These are phyloP conservation scores for Saussurea involucrata DNA, from an alignment of 129 eudicot genomes.

Conservation along the genomic window DNA sequence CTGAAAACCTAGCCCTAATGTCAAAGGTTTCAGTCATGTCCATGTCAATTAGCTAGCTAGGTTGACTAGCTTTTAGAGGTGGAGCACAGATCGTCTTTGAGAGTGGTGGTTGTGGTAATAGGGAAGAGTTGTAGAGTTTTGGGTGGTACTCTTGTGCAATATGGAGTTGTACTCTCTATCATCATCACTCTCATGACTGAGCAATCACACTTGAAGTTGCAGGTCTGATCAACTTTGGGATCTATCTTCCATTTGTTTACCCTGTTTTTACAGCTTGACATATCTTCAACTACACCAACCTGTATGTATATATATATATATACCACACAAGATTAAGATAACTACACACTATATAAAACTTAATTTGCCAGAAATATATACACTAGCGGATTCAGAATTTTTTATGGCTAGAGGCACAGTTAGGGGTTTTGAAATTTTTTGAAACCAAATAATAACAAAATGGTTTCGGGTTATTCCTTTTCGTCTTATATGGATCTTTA, in stretches of 20 bases:
- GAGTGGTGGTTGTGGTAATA: constrained; percentile 37
- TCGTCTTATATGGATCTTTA: too few relatives aligned
- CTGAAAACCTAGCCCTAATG: constrained; percentile 25
- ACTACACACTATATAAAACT: not conserved
- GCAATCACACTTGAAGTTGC: constrained; percentile 27
- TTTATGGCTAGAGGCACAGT: too few relatives aligned
- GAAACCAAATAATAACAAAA: too few relatives aligned
- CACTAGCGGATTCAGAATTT: too few relatives aligned
- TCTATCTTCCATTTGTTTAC: constrained; percentile 37
- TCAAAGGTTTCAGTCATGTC: constrained; percentile 34
- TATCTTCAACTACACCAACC: constrained; percentile 27
- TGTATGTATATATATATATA: not conserved
- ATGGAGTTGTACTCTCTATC: constrained; percentile 30
- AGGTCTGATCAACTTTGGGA: constrained; percentile 7
- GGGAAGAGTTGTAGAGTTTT: constrained; percentile 91
- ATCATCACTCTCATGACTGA: constrained; percentile 42
- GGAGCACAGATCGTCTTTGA: constrained; percentile 23
- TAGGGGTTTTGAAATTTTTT: too few relatives aligned
- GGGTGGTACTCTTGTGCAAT: constrained; percentile 49
- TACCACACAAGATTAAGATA: not conserved
- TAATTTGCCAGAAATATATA: too few relatives aligned
- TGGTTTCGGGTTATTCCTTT: too few relatives aligned
- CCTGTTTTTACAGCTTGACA: constrained; percentile 16
- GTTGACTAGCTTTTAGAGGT: constrained; percentile 20
- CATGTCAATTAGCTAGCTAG: constrained; percentile 1